Evolutionary conservation across 805 yeast genomes (phyloP).

Genomic region (Teunomyces atbi): DNA sequence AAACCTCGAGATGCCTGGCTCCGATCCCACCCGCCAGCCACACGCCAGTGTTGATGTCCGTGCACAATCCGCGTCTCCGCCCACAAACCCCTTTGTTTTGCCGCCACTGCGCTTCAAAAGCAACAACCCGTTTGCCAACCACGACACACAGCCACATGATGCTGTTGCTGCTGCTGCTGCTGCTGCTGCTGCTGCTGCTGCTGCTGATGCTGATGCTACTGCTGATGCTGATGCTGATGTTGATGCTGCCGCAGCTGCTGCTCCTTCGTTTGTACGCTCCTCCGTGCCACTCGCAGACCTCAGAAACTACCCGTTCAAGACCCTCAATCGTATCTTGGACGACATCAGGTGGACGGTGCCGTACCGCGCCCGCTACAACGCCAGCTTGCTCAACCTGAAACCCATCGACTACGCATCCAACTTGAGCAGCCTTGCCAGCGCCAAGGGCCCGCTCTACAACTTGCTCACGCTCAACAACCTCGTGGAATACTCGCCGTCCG

Average conservation of each 20-base stretch:
- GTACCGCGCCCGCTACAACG: slow-evolving; percentile 6
- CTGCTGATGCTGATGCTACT: no score
- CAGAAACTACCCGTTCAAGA: slow-evolving; percentile 46
- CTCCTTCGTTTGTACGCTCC: neutral
- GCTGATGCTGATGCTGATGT: no score
- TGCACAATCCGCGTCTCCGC: neutral
- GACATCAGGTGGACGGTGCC: slow-evolving; percentile 43
- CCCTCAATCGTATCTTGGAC: slow-evolving; percentile 65
- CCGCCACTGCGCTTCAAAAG: slow-evolving; percentile 4
- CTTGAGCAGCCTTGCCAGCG: slow-evolving; percentile 14
- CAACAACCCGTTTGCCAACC: slow-evolving; percentile 11
- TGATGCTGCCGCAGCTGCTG: neutral
- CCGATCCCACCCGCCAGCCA: neutral
- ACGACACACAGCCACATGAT: no score
- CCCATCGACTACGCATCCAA: slow-evolving; percentile 38
- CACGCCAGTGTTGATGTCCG: neutral
- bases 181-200: neutral
- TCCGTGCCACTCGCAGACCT: neutral
- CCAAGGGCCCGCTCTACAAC: slow-evolving; percentile 12
- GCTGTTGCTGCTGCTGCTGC: neutral
- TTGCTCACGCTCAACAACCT: slow-evolving; percentile 37
- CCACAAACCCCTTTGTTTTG: neutral
- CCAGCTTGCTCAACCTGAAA: slow-evolving; percentile 24
- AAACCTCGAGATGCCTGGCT: neutral
- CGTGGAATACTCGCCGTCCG: slow-evolving; percentile 32